Percentiles rank a stretch among this genome's conserved stretches.
phyloP scores from a whole-genome alignment of 805 yeast genomes.

The Metschnikowia santaceciliae region DNA sequence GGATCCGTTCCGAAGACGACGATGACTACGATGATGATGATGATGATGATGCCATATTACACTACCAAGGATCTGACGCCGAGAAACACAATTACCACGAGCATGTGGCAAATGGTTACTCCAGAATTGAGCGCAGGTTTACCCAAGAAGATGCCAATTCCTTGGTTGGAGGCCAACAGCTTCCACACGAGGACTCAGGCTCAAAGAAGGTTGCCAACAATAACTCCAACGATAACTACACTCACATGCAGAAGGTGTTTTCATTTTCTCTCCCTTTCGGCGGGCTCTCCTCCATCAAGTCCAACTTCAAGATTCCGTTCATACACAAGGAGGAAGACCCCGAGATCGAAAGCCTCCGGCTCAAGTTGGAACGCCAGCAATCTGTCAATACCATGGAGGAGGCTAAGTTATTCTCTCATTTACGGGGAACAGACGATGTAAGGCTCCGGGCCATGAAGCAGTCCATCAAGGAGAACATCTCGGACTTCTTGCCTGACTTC shows the following conservation, averaged over 20 bases:
- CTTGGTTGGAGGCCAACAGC: slow-evolving; percentile 47
- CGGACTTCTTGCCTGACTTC: slow-evolving; percentile 36
- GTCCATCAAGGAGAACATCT: slow-evolving; percentile 50
- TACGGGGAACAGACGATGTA: slow-evolving; percentile 60
- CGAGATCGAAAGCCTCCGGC: slow-evolving; percentile 28
- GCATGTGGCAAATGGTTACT: not conserved
- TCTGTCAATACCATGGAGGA: slow-evolving; percentile 63
- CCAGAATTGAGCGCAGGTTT: slow-evolving; percentile 11
- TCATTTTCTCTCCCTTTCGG: slow-evolving; percentile 61
- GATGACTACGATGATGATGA: slow-evolving; percentile 1
- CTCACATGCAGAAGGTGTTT: slow-evolving; percentile 39
- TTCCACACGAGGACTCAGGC: slow-evolving; percentile 11
- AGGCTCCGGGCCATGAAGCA: slow-evolving; percentile 67
- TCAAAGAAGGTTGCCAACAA: slow-evolving; percentile 1
- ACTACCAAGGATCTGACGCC: not conserved
- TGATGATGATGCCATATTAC: not conserved
- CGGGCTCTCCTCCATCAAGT: slow-evolving; percentile 29
- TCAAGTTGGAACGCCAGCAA: slow-evolving; percentile 49
- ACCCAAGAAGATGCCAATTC: slow-evolving; percentile 38
- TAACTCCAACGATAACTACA: not conserved
- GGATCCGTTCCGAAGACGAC: slow-evolving; percentile 1
- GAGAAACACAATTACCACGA: not conserved
- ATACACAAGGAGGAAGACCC: slow-evolving; percentile 14
- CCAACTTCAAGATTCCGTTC: slow-evolving; percentile 23
- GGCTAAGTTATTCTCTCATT: slow-evolving; percentile 48